Evolutionary conservation across 129 eudicot genomes (phyloP), one percentile per base, ranked within the genome.

Genomic region (Flaveria trinervia): DNA sequence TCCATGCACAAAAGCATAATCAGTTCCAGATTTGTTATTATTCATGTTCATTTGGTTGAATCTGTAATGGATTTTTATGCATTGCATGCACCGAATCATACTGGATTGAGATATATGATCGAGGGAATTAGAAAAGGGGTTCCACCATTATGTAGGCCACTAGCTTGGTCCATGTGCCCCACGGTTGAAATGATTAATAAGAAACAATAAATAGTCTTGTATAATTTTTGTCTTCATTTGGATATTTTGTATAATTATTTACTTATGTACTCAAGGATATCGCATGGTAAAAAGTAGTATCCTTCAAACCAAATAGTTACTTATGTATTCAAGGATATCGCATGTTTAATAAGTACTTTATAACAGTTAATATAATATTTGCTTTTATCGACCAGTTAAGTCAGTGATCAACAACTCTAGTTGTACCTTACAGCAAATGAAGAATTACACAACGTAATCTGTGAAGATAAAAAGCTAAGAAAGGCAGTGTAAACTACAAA

Each of bases 101-200:
- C 68, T 28, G 6, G 18, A 5, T 17, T 62, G 11, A 15, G 66
- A 36, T 36, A 30, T 30, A 51, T 60, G 41, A 20, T 20, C 22
- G 22, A 12, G n/a, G 66, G 39, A 26, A 55, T 55, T 18, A 23
- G 30, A 15, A 36, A 26, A 3, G 41, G n/a, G 41, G 41, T 60
- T 60, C 66, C 66, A 60, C 20, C 18, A 62, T 26, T 62, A 14
- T 62, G 68, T 14, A 62, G 68, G 68, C 3, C 26, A 28, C 43
- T 28, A 14, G 44, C 17, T 62, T 5, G 44, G 45, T 28, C 68
- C 68, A 62, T 62, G 44, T 62, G 45, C 44, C 44, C 43, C 44
- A 28, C 17, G 23, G 12, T 55, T 62, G 20, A 62, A 13, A 26
- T 62, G 44, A 62, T 28, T 62, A 62, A 62, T 18, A 62, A 26